Evolutionary conservation across 1,284 basidiomycete species (phyloP).

Genomic region (Omphalotus olearius): DNA sequence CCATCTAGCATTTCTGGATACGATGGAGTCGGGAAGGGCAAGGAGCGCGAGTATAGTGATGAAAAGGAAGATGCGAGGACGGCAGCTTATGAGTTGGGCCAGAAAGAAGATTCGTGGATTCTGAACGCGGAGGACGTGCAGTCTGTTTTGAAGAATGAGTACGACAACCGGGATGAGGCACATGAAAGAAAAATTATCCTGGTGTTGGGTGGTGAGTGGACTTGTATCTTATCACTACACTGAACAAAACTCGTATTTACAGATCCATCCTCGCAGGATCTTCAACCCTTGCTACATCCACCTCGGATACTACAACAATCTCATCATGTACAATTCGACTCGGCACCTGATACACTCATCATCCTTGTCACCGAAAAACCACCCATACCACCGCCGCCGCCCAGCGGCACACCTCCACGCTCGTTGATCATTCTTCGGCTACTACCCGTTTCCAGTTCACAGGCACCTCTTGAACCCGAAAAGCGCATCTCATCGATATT

Average conservation of each 20-base stretch:
- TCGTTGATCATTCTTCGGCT: conserved; percentile 3
- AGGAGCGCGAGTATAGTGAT: background rate
- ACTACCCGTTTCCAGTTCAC: background rate
- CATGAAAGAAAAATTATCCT: background rate
- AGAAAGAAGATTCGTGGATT: background rate
- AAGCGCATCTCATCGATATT: conserved; percentile 1
- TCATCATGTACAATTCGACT: too few relatives aligned
- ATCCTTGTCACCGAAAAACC: conserved; percentile 2
- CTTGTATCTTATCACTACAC: background rate
- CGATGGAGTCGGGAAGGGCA: background rate
- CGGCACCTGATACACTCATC: background rate
- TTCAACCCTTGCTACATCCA: background rate
- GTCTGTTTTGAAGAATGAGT: background rate
- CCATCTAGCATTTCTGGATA: background rate
- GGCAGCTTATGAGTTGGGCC: too few relatives aligned
- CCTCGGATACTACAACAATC: background rate
- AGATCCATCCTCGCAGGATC: background rate
- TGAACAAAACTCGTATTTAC: background rate
- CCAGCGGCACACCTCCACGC: background rate
- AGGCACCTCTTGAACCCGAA: background rate
- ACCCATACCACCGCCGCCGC: background rate
- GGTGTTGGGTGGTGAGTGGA: conserved; percentile 2
- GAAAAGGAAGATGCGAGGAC: background rate
- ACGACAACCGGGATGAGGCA: background rate
- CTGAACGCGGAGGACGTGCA: background rate